phyloP scores from a whole-genome alignment of 345 rosid species.

The Aethionema arabicum region DNA sequence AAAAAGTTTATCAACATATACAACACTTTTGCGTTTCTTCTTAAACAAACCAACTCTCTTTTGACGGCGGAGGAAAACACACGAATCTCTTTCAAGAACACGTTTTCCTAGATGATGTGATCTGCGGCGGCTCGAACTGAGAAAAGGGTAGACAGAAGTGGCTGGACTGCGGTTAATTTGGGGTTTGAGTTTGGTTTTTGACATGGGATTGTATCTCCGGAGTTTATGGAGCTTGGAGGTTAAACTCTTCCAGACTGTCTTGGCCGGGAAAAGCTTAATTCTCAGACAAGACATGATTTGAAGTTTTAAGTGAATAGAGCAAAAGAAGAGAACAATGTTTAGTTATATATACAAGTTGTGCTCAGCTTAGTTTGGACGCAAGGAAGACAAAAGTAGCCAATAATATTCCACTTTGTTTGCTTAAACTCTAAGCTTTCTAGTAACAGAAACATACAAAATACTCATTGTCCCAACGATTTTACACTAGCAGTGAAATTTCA shows the following conservation, averaged over 20 bases:
- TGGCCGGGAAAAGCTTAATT: conserved; percentile 53
- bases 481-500: no score
- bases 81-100: conserved; percentile 5
- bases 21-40: conserved; percentile 43
- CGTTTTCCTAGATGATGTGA: background rate
- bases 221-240: conserved; percentile 56
- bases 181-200: conserved; percentile 30
- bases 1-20: conserved; percentile 59
- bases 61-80: conserved; percentile 45
- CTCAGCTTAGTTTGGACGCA: conserved; percentile 20
- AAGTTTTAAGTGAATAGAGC: background rate
- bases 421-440: conserved; percentile 13
- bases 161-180: background rate
- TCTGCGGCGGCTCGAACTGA: background rate
- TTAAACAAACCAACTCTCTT: conserved; percentile 29
- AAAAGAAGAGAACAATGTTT: conserved; percentile 3
- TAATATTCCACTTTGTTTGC: conserved; percentile 19
- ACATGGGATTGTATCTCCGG: conserved; percentile 38
- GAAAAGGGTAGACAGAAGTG: conserved; percentile 6
- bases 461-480: no score
- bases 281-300: conserved; percentile 55
- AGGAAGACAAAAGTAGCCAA: conserved; percentile 8
- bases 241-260: conserved; percentile 71
- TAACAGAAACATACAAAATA: no score
- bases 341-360: conserved; percentile 8